Conservation (phyloP, 2,329 filamentous ascomycete genomes). For the Epichloe sibirici region DNA sequence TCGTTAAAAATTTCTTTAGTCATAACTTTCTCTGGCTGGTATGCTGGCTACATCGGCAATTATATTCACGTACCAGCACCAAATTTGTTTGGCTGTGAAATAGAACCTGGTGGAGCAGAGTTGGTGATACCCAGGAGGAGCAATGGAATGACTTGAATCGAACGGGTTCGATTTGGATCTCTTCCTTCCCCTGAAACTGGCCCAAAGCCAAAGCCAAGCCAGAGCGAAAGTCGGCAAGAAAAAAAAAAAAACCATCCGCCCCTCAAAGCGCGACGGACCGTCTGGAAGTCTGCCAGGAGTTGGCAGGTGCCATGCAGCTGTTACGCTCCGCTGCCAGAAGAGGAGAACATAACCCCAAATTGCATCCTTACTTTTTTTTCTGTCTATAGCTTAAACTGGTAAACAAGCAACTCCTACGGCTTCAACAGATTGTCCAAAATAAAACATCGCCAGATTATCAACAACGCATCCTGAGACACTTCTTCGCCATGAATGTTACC, state of each 20-base stretch:
- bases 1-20: neutral
- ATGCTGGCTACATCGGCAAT: neutral
- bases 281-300: neutral
- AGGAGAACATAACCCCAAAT: neutral
- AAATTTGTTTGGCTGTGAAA: too few species aligned
- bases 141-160: too few species aligned
- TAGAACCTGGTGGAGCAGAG: too few species aligned
- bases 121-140: too few species aligned
- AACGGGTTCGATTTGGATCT: too few species aligned
- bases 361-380: neutral
- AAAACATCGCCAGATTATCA: neutral
- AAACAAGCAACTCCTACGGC: neutral
- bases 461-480: neutral
- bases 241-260: too few species aligned
- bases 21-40: neutral
- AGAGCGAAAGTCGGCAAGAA: neutral
- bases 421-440: neutral
- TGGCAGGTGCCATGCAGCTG: conserved; percentile 6
- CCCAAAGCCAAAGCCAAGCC: too few species aligned
- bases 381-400: neutral
- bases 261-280: neutral
- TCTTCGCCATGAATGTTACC: conserved; percentile 7
- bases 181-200: too few species aligned
- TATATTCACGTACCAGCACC: too few species aligned
- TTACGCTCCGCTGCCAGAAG: neutral